Evolutionary conservation across 2,329 filamentous ascomycete species (phyloP), one percentile per base, ranked within the genome.

Genomic region (Knufia petricola): DNA sequence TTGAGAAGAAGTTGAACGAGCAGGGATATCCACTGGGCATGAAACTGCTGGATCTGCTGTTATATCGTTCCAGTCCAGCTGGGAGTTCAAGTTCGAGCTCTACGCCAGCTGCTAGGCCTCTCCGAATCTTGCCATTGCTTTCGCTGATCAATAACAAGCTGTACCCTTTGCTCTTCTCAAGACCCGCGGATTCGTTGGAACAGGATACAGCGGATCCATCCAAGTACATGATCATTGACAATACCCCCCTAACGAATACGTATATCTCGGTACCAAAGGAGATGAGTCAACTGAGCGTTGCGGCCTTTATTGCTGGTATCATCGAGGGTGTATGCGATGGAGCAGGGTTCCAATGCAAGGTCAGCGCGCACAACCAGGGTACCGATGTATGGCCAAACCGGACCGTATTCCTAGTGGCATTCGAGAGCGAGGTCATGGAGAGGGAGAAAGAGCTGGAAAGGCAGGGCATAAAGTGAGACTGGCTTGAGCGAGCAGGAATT

Each of bases 161-260:
- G 48, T 98, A 90, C 85, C 81, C 84, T 57, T 85, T 94, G 66
- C 84, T 98, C 42, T 98, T 98, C 67, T 82, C 80, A 31, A 84
- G 90, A 1, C 83, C 89, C 49, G 92, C 92, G 23, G 90, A 96
- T 69, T 85, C 87, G 15, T 81, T 98, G 50, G 92, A 98, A 70
- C 89, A 92, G 69, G 87, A 82, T 51, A 81, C 81, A 47, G 83
- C 86, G 60, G 90, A 88, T 46, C 83, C 87, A 7, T 87, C 92
- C 59, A 90, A 96, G 72, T 98, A 96, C 74, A 96, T 98, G 90
- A 92, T 98, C 60, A 87, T 89, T 60, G 92, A 98, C 70, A 96
- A 98, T 69, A 92, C 96, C 65, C 92, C 92, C 19, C 75, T 96
- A 44, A 90, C 96, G 32, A 96, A 95, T 68, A 83, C 84, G 54